A percentile compares a stretch with the other conserved stretches of the same genome.
Evolutionary conservation across 1,139 yeast species (phyloP).

Genomic region (Suhomyces taliae): DNA sequence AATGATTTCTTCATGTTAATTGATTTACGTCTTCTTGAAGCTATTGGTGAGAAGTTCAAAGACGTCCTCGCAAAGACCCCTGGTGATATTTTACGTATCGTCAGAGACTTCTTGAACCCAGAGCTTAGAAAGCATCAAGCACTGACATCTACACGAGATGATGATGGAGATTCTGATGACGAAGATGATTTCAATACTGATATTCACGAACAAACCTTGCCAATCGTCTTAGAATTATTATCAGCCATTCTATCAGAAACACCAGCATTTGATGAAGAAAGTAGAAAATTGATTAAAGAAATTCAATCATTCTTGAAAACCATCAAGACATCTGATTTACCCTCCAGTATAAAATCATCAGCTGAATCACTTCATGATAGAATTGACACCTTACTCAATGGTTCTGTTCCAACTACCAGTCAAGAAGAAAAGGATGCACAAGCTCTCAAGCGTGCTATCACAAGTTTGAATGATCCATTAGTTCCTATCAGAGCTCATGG

Average conservation of each 20-base stretch:
- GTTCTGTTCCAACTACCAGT: constrained; percentile 19
- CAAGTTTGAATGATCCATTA: constrained; percentile 70
- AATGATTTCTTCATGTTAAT: constrained; percentile 48
- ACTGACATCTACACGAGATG: constrained; percentile 1
- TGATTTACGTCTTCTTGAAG: constrained; percentile 66
- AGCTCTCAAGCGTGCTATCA: constrained; percentile 54
- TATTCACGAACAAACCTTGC: constrained; percentile 24
- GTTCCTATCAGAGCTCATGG: constrained; percentile 91
- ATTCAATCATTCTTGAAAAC: constrained; percentile 28
- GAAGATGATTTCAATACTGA: constrained; percentile 34
- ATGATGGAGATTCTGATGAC: constrained; percentile 44
- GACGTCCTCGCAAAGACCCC: constrained; percentile 65
- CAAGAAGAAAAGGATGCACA: constrained; percentile 29
- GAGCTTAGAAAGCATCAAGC: constrained; percentile 1
- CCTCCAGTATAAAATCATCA: constrained; percentile 15
- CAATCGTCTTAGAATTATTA: constrained; percentile 50
- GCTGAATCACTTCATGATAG: constrained; percentile 32
- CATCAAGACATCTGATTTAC: constrained; percentile 13
- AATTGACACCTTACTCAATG: constrained; percentile 29
- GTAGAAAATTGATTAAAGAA: constrained; percentile 23
- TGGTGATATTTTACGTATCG: constrained; percentile 54
- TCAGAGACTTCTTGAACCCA: constrained; percentile 45
- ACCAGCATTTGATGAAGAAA: constrained; percentile 25
- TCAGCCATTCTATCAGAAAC: constrained; percentile 55
- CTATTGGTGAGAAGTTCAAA: constrained; percentile 59